A percentile compares a stretch with the other conserved stretches of the same genome.
Evolutionary conservation across 2,329 filamentous ascomycete genomes (phyloP).

Genomic region (Thielaviopsis musarum): DNA sequence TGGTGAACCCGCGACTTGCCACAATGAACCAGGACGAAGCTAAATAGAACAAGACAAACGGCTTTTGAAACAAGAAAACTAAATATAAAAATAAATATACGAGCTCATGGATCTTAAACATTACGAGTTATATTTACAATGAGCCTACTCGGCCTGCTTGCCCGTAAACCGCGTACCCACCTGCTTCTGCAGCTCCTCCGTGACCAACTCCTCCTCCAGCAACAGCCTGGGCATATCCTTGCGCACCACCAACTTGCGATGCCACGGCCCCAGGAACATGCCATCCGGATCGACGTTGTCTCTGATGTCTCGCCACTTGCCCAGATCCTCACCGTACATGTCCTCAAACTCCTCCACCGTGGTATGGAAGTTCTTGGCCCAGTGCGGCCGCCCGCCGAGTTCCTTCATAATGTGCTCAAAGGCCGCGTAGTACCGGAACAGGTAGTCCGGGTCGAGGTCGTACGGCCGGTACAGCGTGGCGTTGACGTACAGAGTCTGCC

Average conservation of each 20-base stretch:
- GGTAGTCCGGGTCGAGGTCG: slow-evolving; percentile 57
- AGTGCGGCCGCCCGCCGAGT: slow-evolving; percentile 67
- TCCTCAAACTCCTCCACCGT: slow-evolving; percentile 42
- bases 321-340: slow-evolving; percentile 53
- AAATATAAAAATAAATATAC: neutral
- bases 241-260: slow-evolving; percentile 48
- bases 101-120: neutral
- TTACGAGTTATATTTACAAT: neutral
- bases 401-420: slow-evolving; percentile 87
- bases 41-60: neutral
- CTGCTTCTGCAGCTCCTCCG: slow-evolving; percentile 1
- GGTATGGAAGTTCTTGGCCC: slow-evolving; percentile 77
- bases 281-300: slow-evolving; percentile 60
- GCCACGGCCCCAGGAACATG: slow-evolving; percentile 85
- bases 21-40: neutral
- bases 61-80: neutral
- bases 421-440: slow-evolving; percentile 64
- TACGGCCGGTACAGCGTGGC: slow-evolving; percentile 81
- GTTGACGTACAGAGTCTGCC: slow-evolving; percentile 73
- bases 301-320: slow-evolving; percentile 50
- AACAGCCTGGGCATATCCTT: slow-evolving; percentile 19
- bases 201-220: slow-evolving; percentile 15
- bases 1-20: neutral
- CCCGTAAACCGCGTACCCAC: slow-evolving; percentile 6
- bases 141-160: slow-evolving; percentile 2